phyloP scores from a whole-genome alignment of 176 grass and related monocot species.

The Leersia perrieri region DNA sequence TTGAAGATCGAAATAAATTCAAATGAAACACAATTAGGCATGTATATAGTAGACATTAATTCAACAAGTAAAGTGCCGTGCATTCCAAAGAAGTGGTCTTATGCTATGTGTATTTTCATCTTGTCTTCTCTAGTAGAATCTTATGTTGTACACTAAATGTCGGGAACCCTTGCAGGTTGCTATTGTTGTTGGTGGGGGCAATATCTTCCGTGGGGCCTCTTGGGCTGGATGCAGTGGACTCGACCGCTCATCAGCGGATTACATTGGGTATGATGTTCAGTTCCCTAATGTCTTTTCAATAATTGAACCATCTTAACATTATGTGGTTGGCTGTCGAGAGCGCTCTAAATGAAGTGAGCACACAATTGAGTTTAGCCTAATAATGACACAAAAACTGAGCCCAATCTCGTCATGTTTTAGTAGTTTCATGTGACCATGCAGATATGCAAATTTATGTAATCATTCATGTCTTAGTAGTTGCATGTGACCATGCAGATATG shows the following conservation, averaged over 20 bases:
- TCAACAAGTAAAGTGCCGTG: background rate
- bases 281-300: background rate
- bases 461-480: background rate
- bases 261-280: slow-evolving; percentile 72
- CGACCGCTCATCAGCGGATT: slow-evolving; percentile 91
- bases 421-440: background rate
- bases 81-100: background rate
- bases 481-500: background rate
- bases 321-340: background rate
- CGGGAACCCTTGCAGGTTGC: slow-evolving; percentile 61
- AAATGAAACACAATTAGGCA: background rate
- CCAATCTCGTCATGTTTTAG: background rate
- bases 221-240: slow-evolving; percentile 90
- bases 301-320: background rate
- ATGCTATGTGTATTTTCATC: slow-evolving; percentile 10
- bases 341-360: background rate
- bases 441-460: background rate
- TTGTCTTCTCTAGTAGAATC: background rate
- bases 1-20: background rate
- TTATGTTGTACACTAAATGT: background rate
- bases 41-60: background rate
- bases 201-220: slow-evolving; percentile 95
- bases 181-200: slow-evolving; percentile 95
- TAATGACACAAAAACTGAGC: background rate
- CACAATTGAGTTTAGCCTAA: background rate